Evolutionary conservation across 371 early-diverging fungal genomes (phyloP).

Genomic region (Mucor racemosus): DNA sequence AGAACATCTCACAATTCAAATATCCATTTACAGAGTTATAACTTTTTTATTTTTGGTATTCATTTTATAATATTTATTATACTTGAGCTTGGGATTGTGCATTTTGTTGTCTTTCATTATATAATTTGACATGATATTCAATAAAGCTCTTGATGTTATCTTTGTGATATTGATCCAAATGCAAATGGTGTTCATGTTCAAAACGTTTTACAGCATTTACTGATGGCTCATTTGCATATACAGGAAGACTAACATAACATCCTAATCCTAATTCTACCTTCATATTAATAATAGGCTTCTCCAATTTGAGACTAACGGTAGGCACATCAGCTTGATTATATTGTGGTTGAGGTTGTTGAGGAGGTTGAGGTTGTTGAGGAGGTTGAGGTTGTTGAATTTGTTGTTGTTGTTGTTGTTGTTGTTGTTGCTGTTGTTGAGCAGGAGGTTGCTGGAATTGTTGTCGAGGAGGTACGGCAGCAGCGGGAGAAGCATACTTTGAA

Average conservation of each 20-base stretch:
- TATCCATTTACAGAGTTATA: background rate
- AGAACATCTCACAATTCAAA: too few species aligned
- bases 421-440: conserved; percentile 13
- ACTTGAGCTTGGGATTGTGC: background rate
- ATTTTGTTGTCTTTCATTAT: background rate
- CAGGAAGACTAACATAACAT: conserved; percentile 31
- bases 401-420: conserved; percentile 17
- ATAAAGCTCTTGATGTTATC: background rate
- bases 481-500: conserved; percentile 24
- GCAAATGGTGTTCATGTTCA: conserved; percentile 31
- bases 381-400: conserved; percentile 4
- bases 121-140: background rate
- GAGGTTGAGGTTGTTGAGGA: conserved; percentile 1
- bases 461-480: background rate
- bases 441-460: background rate
- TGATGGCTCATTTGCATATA: conserved; percentile 37
- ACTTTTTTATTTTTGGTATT: background rate
- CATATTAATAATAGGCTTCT: conserved; percentile 31
- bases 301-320: conserved; percentile 1
- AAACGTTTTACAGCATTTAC: conserved; percentile 35
- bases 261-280: conserved; percentile 44
- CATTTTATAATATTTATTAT: background rate
- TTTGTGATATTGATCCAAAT: conserved; percentile 30
- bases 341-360: background rate
- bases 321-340: background rate